Percentiles rank a stretch among this genome's conserved stretches.
phyloP scores from a whole-genome alignment of 1,139 yeast genomes.

The Spathaspora sp. region DNA sequence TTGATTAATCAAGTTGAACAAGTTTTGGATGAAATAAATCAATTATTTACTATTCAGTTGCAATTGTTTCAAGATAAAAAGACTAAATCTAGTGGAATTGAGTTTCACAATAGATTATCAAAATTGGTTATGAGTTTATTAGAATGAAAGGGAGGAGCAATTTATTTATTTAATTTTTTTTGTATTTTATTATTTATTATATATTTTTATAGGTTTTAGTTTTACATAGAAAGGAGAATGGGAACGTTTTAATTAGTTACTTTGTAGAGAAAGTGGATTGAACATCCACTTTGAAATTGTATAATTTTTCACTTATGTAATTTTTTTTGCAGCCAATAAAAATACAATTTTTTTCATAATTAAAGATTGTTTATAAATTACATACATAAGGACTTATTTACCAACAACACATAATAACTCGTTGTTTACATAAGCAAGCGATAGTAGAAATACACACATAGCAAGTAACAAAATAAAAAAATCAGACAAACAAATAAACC shows the following conservation, averaged over 20 bases:
- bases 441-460: background rate
- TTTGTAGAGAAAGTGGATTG: no score
- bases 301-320: no score
- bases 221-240: background rate
- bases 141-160: background rate
- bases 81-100: conserved; percentile 11
- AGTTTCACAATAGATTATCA: conserved; percentile 21
- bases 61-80: conserved; percentile 10
- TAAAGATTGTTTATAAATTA: background rate
- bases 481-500: background rate
- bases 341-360: background rate
- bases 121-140: conserved; percentile 16
- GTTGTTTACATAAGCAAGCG: background rate
- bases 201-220: background rate
- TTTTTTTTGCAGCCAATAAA: background rate
- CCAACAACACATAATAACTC: background rate
- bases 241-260: background rate
- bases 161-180: background rate
- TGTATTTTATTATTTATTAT: background rate
- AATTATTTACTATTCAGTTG: conserved; percentile 20
- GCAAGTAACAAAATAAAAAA: background rate
- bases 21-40: conserved; percentile 27
- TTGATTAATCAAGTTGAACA: conserved; percentile 25
- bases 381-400: background rate
- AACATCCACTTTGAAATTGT: no score